phyloP scores from a whole-genome alignment of 176 grass and related monocot genomes.

The Avena eriantha region DNA sequence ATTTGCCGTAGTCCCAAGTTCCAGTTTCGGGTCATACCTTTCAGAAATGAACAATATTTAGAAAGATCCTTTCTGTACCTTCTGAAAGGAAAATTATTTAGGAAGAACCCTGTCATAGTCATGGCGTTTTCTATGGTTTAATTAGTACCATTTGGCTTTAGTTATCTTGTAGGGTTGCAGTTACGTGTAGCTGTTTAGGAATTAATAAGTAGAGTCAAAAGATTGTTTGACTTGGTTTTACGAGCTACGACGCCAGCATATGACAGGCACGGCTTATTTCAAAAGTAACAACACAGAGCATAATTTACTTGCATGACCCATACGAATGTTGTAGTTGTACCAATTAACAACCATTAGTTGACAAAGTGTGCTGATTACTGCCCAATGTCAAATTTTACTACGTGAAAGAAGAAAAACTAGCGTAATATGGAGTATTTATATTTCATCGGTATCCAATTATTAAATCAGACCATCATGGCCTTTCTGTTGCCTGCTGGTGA shows the following conservation, averaged over 20 bases:
- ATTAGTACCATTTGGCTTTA: constrained; percentile 8
- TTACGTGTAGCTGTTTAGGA: constrained; percentile 15
- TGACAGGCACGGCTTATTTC: constrained; percentile 19
- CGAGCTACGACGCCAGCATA: background rate
- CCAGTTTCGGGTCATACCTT: background rate
- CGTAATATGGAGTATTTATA: background rate
- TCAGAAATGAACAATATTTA: background rate
- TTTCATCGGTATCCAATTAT: background rate
- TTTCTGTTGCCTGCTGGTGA: constrained; percentile 38
- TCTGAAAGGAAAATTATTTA: constrained; percentile 4
- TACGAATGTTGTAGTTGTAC: constrained; percentile 41
- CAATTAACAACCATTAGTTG: constrained; percentile 48
- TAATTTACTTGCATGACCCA: constrained; percentile 24
- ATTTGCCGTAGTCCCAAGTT: background rate
- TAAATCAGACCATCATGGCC: background rate
- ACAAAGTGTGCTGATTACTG: background rate
- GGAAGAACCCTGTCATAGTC: background rate
- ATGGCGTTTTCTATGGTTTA: background rate
- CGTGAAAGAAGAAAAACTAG: constrained; percentile 13
- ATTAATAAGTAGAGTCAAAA: background rate
- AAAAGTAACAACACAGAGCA: background rate
- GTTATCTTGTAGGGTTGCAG: background rate
- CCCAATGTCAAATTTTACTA: constrained; percentile 29
- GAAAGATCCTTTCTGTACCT: background rate
- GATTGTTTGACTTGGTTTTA: constrained; percentile 11